Evolutionary conservation across 768 basidiomycete species (phyloP).

Genomic region (Galerina marginata): DNA sequence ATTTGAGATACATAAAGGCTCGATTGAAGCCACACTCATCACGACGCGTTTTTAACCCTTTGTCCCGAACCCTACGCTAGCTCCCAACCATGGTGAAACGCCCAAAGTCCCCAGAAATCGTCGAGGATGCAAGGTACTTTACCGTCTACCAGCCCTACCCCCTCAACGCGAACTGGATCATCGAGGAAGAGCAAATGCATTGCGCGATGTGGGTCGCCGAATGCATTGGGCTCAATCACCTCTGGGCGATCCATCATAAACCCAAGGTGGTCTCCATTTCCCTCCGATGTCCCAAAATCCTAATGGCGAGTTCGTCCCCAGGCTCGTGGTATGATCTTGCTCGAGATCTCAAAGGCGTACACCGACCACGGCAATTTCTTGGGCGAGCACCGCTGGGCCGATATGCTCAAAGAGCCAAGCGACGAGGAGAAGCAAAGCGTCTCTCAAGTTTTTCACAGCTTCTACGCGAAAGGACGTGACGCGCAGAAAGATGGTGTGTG

Average conservation of each 20-base stretch:
- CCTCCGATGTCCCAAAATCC: neutral
- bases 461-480: conserved; percentile 46
- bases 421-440: conserved; percentile 41
- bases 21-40: too few species aligned
- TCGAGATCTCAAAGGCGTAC: conserved; percentile 50
- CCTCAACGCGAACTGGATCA: conserved; percentile 50
- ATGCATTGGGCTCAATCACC: conserved; percentile 40
- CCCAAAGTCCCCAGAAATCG: conserved; percentile 42
- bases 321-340: conserved; percentile 53
- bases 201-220: conserved; percentile 56
- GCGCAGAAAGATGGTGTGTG: conserved; percentile 55
- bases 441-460: conserved; percentile 48
- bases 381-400: conserved; percentile 56
- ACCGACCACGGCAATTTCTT: conserved; percentile 42
- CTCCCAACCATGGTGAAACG: conserved; percentile 42
- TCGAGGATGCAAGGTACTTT: conserved; percentile 53
- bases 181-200: conserved; percentile 40
- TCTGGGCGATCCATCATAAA: conserved; percentile 53
- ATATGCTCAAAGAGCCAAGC: conserved; percentile 47
- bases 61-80: neutral
- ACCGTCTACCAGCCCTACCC: conserved; percentile 56
- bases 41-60: too few species aligned
- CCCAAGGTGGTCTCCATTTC: conserved; percentile 42
- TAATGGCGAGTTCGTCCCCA: conserved; percentile 15
- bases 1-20: too few species aligned